Conservation (phyloP, 495 filamentous ascomycete genomes). For the Annulohypoxylon stygium region DNA sequence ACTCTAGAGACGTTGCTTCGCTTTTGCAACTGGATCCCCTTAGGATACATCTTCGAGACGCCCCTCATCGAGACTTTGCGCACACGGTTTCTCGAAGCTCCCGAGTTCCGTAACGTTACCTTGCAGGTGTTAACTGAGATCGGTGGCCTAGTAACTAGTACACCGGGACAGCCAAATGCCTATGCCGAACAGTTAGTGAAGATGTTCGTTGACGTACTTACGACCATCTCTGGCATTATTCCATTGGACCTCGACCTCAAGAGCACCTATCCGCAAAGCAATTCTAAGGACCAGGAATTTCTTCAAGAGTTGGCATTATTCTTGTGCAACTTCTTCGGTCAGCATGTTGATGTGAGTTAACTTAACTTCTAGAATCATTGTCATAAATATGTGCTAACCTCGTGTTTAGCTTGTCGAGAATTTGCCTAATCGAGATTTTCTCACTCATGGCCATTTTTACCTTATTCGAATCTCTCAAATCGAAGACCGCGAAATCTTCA, state of each 20-base stretch:
- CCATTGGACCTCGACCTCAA: constrained; percentile 90
- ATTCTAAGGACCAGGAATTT: constrained; percentile 95
- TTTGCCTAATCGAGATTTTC: constrained; percentile 91
- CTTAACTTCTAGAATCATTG: background rate
- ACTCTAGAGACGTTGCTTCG: constrained; percentile 94
- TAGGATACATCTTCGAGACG: constrained; percentile 99
- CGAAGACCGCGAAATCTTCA: constrained; percentile 98
- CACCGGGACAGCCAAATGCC: constrained; percentile 71
- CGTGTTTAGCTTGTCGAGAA: constrained; percentile 86
- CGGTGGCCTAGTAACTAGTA: constrained; percentile 84
- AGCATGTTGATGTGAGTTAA: constrained; percentile 83
- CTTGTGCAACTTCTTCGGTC: constrained; percentile 93
- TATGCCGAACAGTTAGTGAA: constrained; percentile 94
- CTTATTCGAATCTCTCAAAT: constrained; percentile 98
- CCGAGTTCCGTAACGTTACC: constrained; percentile 95
- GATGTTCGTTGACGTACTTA: constrained; percentile 97
- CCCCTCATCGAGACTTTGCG: constrained; percentile 94
- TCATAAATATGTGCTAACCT: constrained; percentile 41
- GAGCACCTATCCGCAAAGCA: constrained; percentile 87
- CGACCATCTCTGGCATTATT: constrained; percentile 88
- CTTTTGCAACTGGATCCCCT: constrained; percentile 98
- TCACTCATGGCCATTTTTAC: constrained; percentile 96
- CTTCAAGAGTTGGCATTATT: constrained; percentile 97
- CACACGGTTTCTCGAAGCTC: constrained; percentile 86
- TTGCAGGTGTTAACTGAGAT: constrained; percentile 98